Conservation (phyloP, 352 stramenopile species). For the Pythium sp. region DNA sequence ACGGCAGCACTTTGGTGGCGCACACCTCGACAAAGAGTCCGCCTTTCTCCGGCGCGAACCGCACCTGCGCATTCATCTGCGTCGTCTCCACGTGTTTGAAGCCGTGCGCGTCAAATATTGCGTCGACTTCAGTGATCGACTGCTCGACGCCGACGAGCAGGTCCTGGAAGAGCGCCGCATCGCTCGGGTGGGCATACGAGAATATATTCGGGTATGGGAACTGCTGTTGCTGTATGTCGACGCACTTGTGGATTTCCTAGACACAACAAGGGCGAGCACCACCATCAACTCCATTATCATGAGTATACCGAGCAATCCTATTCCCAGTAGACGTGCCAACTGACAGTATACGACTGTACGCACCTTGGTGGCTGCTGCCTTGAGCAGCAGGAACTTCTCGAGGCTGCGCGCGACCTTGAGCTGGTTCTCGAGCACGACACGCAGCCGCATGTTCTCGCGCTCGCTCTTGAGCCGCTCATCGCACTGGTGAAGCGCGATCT, state of each 20-base stretch:
- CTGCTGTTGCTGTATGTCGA: not conserved
- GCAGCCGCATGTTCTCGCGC: constrained; percentile 49
- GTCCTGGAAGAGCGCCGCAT: constrained; percentile 19
- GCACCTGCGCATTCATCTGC: constrained; percentile 24
- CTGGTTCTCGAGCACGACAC: constrained; percentile 43
- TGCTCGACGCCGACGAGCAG: constrained; percentile 21
- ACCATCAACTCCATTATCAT: too few species aligned
- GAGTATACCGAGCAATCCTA: too few species aligned
- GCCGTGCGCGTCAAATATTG: constrained; percentile 21
- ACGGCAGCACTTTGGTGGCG: constrained; percentile 31
- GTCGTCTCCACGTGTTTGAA: constrained; percentile 23
- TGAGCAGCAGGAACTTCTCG: constrained; percentile 18
- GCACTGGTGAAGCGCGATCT: constrained; percentile 1
- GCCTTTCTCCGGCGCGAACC: constrained; percentile 21
- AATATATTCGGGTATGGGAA: not conserved
- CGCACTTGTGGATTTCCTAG: not conserved
- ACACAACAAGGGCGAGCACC: not conserved
- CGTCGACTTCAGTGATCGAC: constrained; percentile 24
- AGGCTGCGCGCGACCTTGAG: constrained; percentile 45
- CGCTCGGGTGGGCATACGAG: not conserved
- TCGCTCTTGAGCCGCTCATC: constrained; percentile 18
- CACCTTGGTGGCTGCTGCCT: not conserved
- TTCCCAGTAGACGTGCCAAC: too few species aligned
- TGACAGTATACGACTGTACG: not conserved
- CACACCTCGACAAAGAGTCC: constrained; percentile 21